Evolutionary conservation across 768 basidiomycete genomes (phyloP), one percentile per base, ranked within the genome.

Genomic region (Phlebiopsis gigantea): DNA sequence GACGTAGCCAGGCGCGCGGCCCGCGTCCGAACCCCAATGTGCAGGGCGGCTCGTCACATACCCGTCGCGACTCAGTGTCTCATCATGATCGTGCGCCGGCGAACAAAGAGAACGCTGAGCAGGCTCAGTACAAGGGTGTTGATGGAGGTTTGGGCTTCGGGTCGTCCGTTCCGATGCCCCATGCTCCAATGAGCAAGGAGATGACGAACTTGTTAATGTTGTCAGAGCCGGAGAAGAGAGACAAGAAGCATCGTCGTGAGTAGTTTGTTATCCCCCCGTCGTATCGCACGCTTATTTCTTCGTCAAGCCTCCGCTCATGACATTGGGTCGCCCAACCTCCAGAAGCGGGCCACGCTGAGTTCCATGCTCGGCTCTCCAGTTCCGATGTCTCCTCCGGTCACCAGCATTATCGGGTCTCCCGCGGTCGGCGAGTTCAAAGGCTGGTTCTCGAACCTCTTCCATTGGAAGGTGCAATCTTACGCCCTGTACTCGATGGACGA

Each of bases 371-470:
- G 75, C 9, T 83, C 85, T 8, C 82, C 84, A 8, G 73, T 73
- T 48, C 60, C 73, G 2, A 68, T 79, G 53, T 73, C 76, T 19
- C 71, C 63, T 53, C 75, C 61, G 57, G 73, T 59, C 25, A 68
- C 66, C 58, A 68, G 57, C 22, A 73, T 69, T 47, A 68, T 83
- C 43, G 74, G 81, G 6, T 83, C 88, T 15, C 88, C 88, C n/a
- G 85, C 83, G 9, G 86, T 88, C 14, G 86, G 86, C 56, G 90
- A 91, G 69, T 84, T 91, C 71, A 89, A 88, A 67, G 89, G 88
- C 30, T 97, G 95, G 95, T 95, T 98, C 72, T 90, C 92, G 21
- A 96, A 90, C 62, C 75, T 98, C 28, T 98, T 98, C 77, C 90
- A 85, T 70, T 97, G 93, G 90, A 93, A 90, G 66, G 76, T 79